Percentiles rank a stretch among this genome's conserved stretches.
Conservation (phyloP, 1,284 basidiomycete species). For the Albatrellus sp. region DNA sequence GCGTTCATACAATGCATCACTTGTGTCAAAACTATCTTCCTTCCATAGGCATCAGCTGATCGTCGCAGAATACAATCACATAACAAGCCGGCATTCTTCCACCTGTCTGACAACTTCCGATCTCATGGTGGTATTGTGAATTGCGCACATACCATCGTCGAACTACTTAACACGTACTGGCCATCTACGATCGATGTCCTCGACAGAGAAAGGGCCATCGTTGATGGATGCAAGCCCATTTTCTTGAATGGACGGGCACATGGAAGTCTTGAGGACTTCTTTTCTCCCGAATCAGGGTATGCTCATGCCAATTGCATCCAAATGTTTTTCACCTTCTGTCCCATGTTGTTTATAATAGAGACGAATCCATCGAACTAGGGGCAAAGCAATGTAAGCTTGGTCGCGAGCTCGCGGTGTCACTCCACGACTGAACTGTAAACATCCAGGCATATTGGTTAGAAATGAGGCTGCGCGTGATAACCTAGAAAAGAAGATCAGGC, state of each 20-base stretch:
- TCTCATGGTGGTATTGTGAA: conserved; percentile 56
- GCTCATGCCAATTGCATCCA: conserved; percentile 8
- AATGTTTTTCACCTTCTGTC: neutral
- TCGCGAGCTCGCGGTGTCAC: no score
- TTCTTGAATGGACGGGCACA: conserved; percentile 44
- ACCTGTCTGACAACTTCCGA: conserved; percentile 54
- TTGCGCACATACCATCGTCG: conserved; percentile 50
- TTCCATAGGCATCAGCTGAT: neutral
- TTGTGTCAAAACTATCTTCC: neutral
- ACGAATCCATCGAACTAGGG: conserved; percentile 47
- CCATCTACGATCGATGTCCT: conserved; percentile 53
- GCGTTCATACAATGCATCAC: neutral
- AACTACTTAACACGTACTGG: conserved; percentile 51
- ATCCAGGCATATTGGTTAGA: conserved; percentile 46
- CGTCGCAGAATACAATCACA: neutral
- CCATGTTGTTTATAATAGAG: conserved; percentile 18
- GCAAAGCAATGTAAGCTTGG: conserved; percentile 53
- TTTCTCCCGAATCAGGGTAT: conserved; percentile 35
- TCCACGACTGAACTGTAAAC: conserved; percentile 11
- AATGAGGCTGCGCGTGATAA: conserved; percentile 37
- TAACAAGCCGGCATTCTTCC: conserved; percentile 34
- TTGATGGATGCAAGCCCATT: conserved; percentile 45
- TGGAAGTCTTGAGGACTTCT: conserved; percentile 35
- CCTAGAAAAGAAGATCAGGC: conserved; percentile 33
- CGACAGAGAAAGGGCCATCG: conserved; percentile 41